Percentiles rank a stretch among this genome's conserved stretches.
These are phyloP conservation scores for Hypoxylon trugodes DNA, from an alignment of 495 filamentous ascomycete genomes.

Conservation along the genomic window DNA sequence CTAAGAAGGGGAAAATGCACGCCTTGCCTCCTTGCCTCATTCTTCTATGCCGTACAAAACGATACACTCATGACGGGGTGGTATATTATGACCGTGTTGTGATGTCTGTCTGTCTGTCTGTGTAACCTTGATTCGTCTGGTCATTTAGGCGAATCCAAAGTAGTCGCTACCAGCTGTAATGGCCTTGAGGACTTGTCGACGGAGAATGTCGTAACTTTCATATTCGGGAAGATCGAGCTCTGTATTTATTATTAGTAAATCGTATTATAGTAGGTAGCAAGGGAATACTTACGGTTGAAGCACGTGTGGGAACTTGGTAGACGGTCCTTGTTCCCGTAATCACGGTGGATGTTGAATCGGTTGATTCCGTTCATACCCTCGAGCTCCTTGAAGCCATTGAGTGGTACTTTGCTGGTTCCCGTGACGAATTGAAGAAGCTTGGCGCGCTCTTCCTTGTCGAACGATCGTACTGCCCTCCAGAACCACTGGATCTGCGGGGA, in stretches of 20 bases:
- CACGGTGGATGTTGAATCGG: slow-evolving; percentile 98
- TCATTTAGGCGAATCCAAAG: slow-evolving; percentile 89
- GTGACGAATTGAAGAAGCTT: slow-evolving; percentile 99
- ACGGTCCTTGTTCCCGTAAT: slow-evolving; percentile 97
- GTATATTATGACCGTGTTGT: slow-evolving; percentile 10
- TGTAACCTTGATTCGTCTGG: neutral
- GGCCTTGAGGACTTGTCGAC: slow-evolving; percentile 87
- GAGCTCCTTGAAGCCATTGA: slow-evolving; percentile 98
- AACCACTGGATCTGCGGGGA: slow-evolving; percentile 99
- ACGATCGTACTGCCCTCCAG: slow-evolving; percentile 97
- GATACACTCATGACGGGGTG: slow-evolving; percentile 12
- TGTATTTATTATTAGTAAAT: slow-evolving; percentile 56
- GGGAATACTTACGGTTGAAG: slow-evolving; percentile 90
- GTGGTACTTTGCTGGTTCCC: slow-evolving; percentile 96
- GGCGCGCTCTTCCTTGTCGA: slow-evolving; percentile 98
- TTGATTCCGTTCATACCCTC: slow-evolving; percentile 99
- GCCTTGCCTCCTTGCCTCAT: slow-evolving; percentile 15
- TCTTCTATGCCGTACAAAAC: slow-evolving; percentile 35
- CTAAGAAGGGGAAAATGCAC: slow-evolving; percentile 19
- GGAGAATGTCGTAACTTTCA: slow-evolving; percentile 90
- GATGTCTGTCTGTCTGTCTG: too few species aligned
- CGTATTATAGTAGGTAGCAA: slow-evolving; percentile 2
- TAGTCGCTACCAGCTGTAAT: slow-evolving; percentile 97
- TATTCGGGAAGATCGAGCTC: slow-evolving; percentile 99
- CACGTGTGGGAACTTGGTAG: slow-evolving; percentile 97